phyloP scores from a whole-genome alignment of 306 rosid genomes.

The Lathyrus aphaca region DNA sequence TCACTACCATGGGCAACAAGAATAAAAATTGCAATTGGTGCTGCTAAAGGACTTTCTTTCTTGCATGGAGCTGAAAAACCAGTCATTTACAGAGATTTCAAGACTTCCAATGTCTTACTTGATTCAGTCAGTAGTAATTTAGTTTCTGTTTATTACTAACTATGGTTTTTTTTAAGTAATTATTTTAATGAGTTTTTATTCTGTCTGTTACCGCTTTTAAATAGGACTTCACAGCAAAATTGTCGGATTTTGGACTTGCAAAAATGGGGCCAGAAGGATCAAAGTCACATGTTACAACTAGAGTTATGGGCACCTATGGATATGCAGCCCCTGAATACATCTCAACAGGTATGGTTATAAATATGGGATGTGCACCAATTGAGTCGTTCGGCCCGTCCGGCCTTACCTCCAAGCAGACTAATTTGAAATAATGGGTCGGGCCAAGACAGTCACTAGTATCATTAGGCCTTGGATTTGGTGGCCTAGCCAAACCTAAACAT shows the following conservation, averaged over 20 bases:
- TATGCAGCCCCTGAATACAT: slow-evolving; percentile 97
- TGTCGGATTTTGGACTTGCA: slow-evolving; percentile 97
- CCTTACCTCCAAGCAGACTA: neutral
- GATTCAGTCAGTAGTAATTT: slow-evolving; percentile 64
- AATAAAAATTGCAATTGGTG: slow-evolving; percentile 76
- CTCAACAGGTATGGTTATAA: slow-evolving; percentile 68
- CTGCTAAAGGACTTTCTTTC: slow-evolving; percentile 94
- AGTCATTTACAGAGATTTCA: slow-evolving; percentile 92
- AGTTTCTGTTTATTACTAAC: neutral
- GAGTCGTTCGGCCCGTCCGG: neutral
- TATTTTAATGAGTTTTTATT: neutral
- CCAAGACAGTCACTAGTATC: neutral
- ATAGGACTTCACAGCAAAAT: slow-evolving; percentile 88
- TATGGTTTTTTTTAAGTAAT: neutral
- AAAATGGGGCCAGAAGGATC: slow-evolving; percentile 99
- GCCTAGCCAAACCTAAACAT: neutral
- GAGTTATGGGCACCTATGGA: slow-evolving; percentile 98
- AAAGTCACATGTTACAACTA: slow-evolving; percentile 84
- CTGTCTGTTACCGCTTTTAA: slow-evolving; percentile 1
- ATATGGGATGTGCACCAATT: neutral
- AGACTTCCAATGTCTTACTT: slow-evolving; percentile 89
- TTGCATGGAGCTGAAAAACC: slow-evolving; percentile 94
- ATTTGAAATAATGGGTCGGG: neutral
- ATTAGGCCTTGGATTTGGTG: neutral
- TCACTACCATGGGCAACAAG: slow-evolving; percentile 93